Conservation (phyloP, 1,139 yeast genomes). For the Pichia sp. region DNA sequence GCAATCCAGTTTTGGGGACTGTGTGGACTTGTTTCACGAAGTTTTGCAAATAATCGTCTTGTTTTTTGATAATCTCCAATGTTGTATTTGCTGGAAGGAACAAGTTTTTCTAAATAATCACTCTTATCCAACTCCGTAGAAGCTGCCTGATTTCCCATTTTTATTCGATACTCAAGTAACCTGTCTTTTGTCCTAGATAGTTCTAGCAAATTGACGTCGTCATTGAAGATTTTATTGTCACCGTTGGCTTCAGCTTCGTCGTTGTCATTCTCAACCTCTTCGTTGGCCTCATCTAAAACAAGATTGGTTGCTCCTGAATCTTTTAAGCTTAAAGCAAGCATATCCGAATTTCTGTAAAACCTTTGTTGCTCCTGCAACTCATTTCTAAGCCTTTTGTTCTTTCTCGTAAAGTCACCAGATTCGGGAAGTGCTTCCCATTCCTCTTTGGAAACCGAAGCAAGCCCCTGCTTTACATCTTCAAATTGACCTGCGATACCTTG, state of each 20-base stretch:
- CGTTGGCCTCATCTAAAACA: conserved; percentile 21
- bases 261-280: conserved; percentile 28
- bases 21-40: conserved; percentile 67
- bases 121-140: conserved; percentile 20
- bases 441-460: conserved; percentile 55
- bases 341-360: conserved; percentile 81
- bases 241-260: conserved; percentile 25
- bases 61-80: conserved; percentile 56
- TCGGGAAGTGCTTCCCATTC: conserved; percentile 87
- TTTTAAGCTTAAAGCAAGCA: conserved; percentile 41
- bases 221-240: conserved; percentile 8
- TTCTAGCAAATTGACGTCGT: conserved; percentile 42
- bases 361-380: conserved; percentile 63
- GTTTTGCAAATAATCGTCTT: conserved; percentile 58
- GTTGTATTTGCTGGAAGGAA: conserved; percentile 27
- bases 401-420: conserved; percentile 79
- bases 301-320: conserved; percentile 24
- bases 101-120: conserved; percentile 23
- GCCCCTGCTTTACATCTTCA: conserved; percentile 57
- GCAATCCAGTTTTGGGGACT: conserved; percentile 86
- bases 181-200: conserved; percentile 52
- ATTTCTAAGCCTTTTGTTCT: conserved; percentile 67
- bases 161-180: conserved; percentile 47
- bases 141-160: conserved; percentile 14
- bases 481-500: conserved; percentile 39